These are phyloP conservation scores for Penicillium sp. DNA, from an alignment of 2,329 filamentous ascomycete genomes.

Conservation along the genomic window DNA sequence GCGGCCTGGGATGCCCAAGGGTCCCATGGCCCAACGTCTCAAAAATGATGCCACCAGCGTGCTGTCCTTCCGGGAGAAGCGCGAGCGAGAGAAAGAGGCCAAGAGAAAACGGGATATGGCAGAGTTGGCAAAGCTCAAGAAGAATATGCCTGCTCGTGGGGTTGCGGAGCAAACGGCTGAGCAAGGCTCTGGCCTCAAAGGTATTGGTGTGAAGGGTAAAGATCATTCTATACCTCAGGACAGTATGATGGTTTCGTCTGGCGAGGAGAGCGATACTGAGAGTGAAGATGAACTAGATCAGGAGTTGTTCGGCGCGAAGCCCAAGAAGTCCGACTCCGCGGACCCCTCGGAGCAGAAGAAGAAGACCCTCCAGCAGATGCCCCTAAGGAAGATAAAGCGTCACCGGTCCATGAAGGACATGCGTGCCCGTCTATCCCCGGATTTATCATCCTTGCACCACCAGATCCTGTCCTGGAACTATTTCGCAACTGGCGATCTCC, in stretches of 20 bases:
- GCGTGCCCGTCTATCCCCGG: constrained; percentile 86
- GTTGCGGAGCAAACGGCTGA: constrained; percentile 63
- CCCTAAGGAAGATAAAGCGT: constrained; percentile 81
- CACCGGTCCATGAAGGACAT: constrained; percentile 88
- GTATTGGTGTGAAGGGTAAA: constrained; percentile 74
- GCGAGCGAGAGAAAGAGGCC: constrained; percentile 74
- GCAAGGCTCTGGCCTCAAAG: constrained; percentile 76
- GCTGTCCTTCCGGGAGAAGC: constrained; percentile 70
- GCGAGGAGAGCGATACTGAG: constrained; percentile 68
- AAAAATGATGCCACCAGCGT: constrained; percentile 43
- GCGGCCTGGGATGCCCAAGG: constrained; percentile 32
- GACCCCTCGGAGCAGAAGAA: constrained; percentile 53
- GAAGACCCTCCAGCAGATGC: constrained; percentile 62
- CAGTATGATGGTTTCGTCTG: constrained; percentile 84
- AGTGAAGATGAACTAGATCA: constrained; percentile 76
- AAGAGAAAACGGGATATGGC: constrained; percentile 73
- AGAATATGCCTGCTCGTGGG: constrained; percentile 53
- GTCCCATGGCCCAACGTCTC: constrained; percentile 29
- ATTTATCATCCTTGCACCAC: constrained; percentile 81
- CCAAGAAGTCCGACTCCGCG: constrained; percentile 44
- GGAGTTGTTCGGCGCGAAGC: constrained; percentile 62
- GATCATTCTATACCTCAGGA: constrained; percentile 72
- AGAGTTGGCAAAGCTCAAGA: constrained; percentile 70
- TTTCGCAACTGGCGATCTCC: constrained; percentile 84
- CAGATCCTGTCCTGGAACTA: constrained; percentile 93